Conservation (phyloP, 352 stramenopile species). For the Phytophthora meadii region DNA sequence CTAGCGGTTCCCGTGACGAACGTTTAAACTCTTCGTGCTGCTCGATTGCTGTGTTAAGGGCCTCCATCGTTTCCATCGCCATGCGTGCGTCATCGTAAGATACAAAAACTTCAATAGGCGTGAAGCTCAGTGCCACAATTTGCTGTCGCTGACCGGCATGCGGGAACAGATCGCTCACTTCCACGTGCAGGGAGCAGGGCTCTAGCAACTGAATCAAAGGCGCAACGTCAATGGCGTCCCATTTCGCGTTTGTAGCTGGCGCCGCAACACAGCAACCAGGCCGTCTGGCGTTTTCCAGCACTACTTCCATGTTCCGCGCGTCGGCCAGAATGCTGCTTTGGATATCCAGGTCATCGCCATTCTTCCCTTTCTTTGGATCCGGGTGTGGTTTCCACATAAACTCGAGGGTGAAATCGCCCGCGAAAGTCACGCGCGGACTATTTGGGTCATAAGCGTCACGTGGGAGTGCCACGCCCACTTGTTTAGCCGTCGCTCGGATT, state of each 20-base stretch:
- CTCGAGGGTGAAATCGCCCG: constrained; percentile 61
- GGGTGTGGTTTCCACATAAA: constrained; percentile 59
- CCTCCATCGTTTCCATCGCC: constrained; percentile 55
- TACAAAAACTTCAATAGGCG: constrained; percentile 78
- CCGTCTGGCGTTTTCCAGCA: constrained; percentile 68
- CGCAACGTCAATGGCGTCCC: constrained; percentile 40
- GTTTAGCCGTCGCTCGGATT: constrained; percentile 49
- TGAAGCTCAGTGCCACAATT: constrained; percentile 76
- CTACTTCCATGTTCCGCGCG: constrained; percentile 67
- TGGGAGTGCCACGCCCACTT: constrained; percentile 65
- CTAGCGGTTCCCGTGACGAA: constrained; percentile 3
- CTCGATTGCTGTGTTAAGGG: constrained; percentile 39
- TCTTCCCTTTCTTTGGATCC: constrained; percentile 18
- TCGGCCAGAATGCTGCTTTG: constrained; percentile 73
- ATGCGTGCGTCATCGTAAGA: constrained; percentile 84
- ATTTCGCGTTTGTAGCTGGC: constrained; percentile 29
- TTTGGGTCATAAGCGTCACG: constrained; percentile 49
- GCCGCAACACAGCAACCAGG: constrained; percentile 64
- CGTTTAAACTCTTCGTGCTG: constrained; percentile 26
- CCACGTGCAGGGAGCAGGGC: constrained; percentile 69
- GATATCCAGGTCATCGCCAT: constrained; percentile 60
- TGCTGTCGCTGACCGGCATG: constrained; percentile 74
- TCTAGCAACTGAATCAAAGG: constrained; percentile 81
- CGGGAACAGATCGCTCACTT: constrained; percentile 74
- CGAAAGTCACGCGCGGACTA: constrained; percentile 58